Conservation (phyloP, 805 yeast species). For the Myxozyma neotropica region DNA sequence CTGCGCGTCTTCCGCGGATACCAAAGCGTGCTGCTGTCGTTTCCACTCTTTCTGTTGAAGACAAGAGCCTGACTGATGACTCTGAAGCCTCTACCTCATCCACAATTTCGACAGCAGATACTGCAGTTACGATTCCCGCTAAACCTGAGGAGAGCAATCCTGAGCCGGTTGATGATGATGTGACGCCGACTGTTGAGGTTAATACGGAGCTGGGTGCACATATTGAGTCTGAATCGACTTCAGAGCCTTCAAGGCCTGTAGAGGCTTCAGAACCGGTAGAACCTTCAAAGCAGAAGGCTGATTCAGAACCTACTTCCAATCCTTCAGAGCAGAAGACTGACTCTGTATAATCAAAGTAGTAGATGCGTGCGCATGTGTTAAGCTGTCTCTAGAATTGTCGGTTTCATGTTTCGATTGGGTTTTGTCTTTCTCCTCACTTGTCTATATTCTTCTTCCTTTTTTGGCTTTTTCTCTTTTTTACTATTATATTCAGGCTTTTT, state of each 20-base stretch:
- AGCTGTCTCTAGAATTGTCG: too few species aligned
- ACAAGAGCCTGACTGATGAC: slow-evolving; percentile 1
- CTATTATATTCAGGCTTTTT: not conserved
- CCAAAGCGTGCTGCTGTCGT: not conserved
- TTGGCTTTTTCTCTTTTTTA: not conserved
- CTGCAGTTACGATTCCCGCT: slow-evolving; percentile 1
- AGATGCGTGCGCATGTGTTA: too few species aligned
- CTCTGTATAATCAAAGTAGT: too few species aligned
- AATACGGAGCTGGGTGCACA: not conserved
- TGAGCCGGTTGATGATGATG: not conserved
- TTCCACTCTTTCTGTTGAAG: not conserved
- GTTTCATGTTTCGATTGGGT: too few species aligned
- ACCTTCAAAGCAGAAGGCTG: too few species aligned
- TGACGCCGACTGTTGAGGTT: not conserved
- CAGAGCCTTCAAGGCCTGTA: too few species aligned
- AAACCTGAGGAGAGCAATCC: not conserved
- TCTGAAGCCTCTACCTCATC: slow-evolving; percentile 1
- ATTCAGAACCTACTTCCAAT: too few species aligned
- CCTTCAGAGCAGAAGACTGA: too few species aligned
- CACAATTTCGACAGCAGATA: not conserved
- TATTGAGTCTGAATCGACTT: not conserved
- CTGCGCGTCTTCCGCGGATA: slow-evolving; percentile 24
- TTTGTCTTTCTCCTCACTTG: not conserved
- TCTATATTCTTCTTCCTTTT: not conserved
- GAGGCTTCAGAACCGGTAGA: too few species aligned